Evolutionary conservation across 148 eudicot genomes (phyloP), one percentile per base, ranked within the genome.

Genomic region (Heliosperma pusillum): DNA sequence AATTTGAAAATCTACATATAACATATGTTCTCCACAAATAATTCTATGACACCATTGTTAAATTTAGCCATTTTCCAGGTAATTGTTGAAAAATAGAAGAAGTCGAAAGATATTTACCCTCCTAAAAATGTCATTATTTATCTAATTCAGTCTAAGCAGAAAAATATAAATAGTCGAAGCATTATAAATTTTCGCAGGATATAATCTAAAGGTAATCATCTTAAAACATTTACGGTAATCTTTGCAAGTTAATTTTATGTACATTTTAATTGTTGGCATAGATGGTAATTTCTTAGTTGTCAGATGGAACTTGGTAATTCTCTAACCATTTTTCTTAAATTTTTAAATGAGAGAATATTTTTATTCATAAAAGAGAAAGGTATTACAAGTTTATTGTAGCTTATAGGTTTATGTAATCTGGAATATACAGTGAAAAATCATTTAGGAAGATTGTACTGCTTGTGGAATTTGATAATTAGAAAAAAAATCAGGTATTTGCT

Each of bases 41-140:
- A 13, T 12, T 26, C 8, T 1, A 63, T 3, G 8, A 26, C 15
- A 25, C 8, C 16, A 27, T 27, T 12, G 2, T 65, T 65, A 65
- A 65, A 15, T 65, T 65, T 65, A 65, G 69, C 10, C 45, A 65
- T 30, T 29, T 30, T 65, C 44, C 69, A 65, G 45, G 17, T 65
- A 61, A 47, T 1, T 47, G 53, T 47, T 12, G 53, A 12, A 47
- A 47, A 47, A 47, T 47, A 47, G 53, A 47, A 11, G 17, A 47
- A 47, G 53, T 16, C 53, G 1, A 47, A 47, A 33, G 4, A 33
- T 2, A 33, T 33, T 33, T 33, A 33, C 5, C 40, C 40, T 33
- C 40, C 40, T 33, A 33, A 33, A 33, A 33, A 33, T 33, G 40
- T 3, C 40, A 33, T 2, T 33, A 33, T 2, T 33, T 7, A 33